Evolutionary conservation across 768 basidiomycete genomes (phyloP).

Genomic region (Boletus vinaceobasis): DNA sequence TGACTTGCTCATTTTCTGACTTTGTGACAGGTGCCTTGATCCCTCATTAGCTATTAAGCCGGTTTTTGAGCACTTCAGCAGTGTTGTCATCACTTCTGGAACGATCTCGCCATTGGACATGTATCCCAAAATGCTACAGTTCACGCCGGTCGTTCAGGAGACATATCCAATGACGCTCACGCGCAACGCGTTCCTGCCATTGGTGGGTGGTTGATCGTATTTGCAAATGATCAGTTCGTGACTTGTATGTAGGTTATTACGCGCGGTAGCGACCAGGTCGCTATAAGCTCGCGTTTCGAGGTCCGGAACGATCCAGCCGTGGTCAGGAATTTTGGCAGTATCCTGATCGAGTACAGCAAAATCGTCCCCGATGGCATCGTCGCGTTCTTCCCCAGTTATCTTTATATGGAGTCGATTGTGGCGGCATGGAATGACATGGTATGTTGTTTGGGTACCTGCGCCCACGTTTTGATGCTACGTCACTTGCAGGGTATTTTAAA

Average conservation of each 20-base stretch:
- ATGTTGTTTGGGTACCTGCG: slow-evolving; percentile 25
- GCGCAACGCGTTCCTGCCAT: slow-evolving; percentile 91
- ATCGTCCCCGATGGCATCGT: slow-evolving; percentile 98
- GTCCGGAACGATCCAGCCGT: slow-evolving; percentile 99
- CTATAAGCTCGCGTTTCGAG: slow-evolving; percentile 97
- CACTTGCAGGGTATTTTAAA: slow-evolving; percentile 84
- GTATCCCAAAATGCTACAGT: slow-evolving; percentile 99
- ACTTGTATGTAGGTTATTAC: slow-evolving; percentile 75
- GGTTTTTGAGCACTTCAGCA: slow-evolving; percentile 96
- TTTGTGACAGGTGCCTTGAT: slow-evolving; percentile 76
- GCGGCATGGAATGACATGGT: slow-evolving; percentile 99
- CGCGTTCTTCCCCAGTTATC: slow-evolving; percentile 98
- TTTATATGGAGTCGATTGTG: slow-evolving; percentile 99
- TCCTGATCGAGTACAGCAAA: slow-evolving; percentile 96
- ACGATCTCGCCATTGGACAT: slow-evolving; percentile 98
- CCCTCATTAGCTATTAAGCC: slow-evolving; percentile 97
- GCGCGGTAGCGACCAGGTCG: slow-evolving; percentile 96
- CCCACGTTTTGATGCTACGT: neutral
- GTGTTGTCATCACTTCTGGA: slow-evolving; percentile 97
- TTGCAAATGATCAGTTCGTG: neutral
- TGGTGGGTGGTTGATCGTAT: slow-evolving; percentile 50
- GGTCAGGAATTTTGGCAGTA: slow-evolving; percentile 97
- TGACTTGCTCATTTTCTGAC: slow-evolving; percentile 6
- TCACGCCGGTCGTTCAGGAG: slow-evolving; percentile 95
- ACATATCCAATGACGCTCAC: slow-evolving; percentile 98